Conservation (phyloP, 1,284 basidiomycete genomes). For the Microbotryum scabiosae region DNA sequence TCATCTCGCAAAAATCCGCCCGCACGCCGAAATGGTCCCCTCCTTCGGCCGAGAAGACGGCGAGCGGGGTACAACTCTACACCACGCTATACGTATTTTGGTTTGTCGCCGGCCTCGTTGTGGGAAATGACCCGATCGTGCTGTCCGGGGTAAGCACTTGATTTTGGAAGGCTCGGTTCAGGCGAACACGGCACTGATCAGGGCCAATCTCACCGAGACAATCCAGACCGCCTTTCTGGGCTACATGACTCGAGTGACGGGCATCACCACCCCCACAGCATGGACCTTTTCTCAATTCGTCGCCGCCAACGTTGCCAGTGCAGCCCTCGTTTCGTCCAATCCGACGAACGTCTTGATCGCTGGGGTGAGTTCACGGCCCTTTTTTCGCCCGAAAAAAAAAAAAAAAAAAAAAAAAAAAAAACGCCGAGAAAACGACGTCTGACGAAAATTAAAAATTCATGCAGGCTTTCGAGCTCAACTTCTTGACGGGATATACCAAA, state of each 20-base stretch:
- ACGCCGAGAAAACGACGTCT: background rate
- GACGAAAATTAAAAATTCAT: background rate
- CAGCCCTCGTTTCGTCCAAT: slow-evolving; percentile 39
- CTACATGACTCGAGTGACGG: slow-evolving; percentile 69
- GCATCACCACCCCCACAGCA: slow-evolving; percentile 44
- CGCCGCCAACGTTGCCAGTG: slow-evolving; percentile 64
- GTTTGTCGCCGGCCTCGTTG: slow-evolving; percentile 63
- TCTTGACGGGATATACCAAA: slow-evolving; percentile 33
- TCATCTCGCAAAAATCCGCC: slow-evolving; percentile 70
- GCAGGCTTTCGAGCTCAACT: slow-evolving; percentile 35
- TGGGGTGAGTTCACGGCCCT: slow-evolving; percentile 21
- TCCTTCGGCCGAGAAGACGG: slow-evolving; percentile 23
- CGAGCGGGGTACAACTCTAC: slow-evolving; percentile 55
- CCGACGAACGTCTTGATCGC: slow-evolving; percentile 43
- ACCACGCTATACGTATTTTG: slow-evolving; percentile 71
- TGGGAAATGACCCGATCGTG: slow-evolving; percentile 62
- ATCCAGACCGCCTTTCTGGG: slow-evolving; percentile 64
- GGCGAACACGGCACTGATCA: background rate
- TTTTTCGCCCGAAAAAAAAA: too few species aligned
- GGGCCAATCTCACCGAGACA: background rate
- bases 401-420: background rate
- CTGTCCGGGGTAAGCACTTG: slow-evolving; percentile 26
- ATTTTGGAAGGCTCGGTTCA: background rate
- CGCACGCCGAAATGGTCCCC: slow-evolving; percentile 40
- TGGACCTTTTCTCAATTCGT: slow-evolving; percentile 64